Evolutionary conservation across 2,329 filamentous ascomycete species (phyloP), one percentile per base, ranked within the genome.

Genomic region (Periconia macrospinosa): DNA sequence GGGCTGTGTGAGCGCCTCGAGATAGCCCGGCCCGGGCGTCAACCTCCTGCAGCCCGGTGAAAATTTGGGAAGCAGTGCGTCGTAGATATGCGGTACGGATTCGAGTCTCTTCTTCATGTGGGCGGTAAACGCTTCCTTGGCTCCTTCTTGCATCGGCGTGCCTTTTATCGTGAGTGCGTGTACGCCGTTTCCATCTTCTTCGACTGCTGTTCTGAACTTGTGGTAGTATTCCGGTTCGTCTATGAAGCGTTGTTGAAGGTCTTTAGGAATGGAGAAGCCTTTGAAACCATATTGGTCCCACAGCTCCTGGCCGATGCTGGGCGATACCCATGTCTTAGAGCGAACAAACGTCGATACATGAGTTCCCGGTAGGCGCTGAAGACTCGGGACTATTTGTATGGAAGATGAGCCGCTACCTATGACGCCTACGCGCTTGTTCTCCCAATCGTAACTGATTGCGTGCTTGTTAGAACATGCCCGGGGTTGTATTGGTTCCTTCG

Each of bases 11-110:
- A 80, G 64, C 2, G 80, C 77, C 60, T 82, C 78, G 9, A 83
- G 75, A 59, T 81, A 83, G 0, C 80, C 79, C 20, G 78, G 77
- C 0, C 80, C 80, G 0, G 81, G 81, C 0, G 81, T 81, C 17
- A 81, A 58, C 2, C 80, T 71, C 10, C 79, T 70, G 52, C 80
- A 83, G 1, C 79, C 79, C 7, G 75, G 75, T 0, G 75, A 68
- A 55, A 78, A 80, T 5, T 62, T 63, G 0, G 78, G 78, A 15
- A 76, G 66, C 2, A 80, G 62, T 35, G 69, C 65, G 15, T 76
- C 70, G 54, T 73, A 75, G 48, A 77, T 74, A 11, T 78, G 67
- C 0, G 75, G 75, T 19, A 68, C 67, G 49, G 60, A 65, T 41
- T 62, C 61, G 6, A 79, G 61, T 10, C 73, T 59, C 18, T 69